Conservation (phyloP, 2,329 filamentous ascomycete genomes). For the Scleromitrula shiraiana region DNA sequence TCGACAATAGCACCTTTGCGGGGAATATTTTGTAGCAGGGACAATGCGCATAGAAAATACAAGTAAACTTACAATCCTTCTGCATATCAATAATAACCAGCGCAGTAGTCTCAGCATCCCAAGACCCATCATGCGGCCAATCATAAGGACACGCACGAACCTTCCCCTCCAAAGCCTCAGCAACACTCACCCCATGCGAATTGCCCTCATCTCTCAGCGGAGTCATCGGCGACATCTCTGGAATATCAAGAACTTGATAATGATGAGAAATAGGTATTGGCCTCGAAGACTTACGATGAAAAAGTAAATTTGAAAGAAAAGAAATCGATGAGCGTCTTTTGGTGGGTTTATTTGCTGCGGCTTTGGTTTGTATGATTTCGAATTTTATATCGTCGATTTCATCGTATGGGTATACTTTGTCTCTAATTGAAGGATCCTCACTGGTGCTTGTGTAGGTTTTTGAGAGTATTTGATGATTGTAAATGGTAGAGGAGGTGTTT, state of each 20-base stretch:
- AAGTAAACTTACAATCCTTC: slow-evolving; percentile 37
- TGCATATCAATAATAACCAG: slow-evolving; percentile 49
- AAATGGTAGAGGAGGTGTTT: neutral
- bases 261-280: neutral
- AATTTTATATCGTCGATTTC: slow-evolving; percentile 8
- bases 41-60: neutral
- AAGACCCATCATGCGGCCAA: slow-evolving; percentile 34
- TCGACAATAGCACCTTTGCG: no score
- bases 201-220: no score
- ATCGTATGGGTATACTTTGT: neutral
- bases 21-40: no score
- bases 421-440: neutral
- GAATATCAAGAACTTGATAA: neutral
- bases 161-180: slow-evolving; percentile 11
- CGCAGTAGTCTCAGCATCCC: slow-evolving; percentile 38
- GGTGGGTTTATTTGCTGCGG: neutral
- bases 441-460: neutral
- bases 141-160: slow-evolving; percentile 29
- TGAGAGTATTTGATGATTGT: neutral
- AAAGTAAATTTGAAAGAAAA: neutral
- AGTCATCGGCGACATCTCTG: neutral
- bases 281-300: neutral
- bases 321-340: neutral
- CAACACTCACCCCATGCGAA: no score
- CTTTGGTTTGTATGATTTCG: neutral